Evolutionary conservation across 2,329 filamentous ascomycete species (phyloP), one percentile per base, ranked within the genome.

Genomic region (Ophiosphaerella narmari): DNA sequence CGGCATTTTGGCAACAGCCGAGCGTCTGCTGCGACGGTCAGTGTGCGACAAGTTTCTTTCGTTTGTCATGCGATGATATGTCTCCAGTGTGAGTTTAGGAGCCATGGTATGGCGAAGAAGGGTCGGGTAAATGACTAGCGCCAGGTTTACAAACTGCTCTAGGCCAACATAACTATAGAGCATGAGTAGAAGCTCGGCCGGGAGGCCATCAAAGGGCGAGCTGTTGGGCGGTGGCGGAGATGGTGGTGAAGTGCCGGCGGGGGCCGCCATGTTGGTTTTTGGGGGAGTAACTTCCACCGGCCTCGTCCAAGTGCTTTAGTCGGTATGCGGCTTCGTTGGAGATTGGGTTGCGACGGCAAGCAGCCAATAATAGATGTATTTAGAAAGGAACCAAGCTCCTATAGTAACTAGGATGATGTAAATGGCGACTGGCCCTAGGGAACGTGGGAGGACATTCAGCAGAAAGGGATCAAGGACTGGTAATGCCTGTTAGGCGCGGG

Each of bases 381-480:
- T 73, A 2, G 81, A 82, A 1, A 84, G 52, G 40, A 79, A 77
- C 72, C 80, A 82, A 24, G 79, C 77, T 34, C 75, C 59, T 33
- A 80, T 54, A 9, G 85, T 84, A 46, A 96, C 80, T 3, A 82
- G 59, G 4, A 80, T 63, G 46, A 95, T 80, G 72, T 91, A 96
- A 32, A 75, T 76, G 11, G 83, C 84, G 1, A 88, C 93, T 16
- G 89, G 86, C 18, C 88, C 65, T 13, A 97, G 77, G 4, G 91
- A 96, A 43, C 79, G 80, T 11, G 94, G 94, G 44, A 97, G 80
- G 13, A 91, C 67, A 75, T 95, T 94, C 65, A 87, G 75, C 35
- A 95, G 53, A 67, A 87, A 97, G 0, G 91, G 91, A 72, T 97
- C 94, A 21, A 99, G 83, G 63, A 97, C 89, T 72, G 14, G 14